Conservation (phyloP, 2,329 filamentous ascomycete genomes). For the Penicillium brevicompactum region DNA sequence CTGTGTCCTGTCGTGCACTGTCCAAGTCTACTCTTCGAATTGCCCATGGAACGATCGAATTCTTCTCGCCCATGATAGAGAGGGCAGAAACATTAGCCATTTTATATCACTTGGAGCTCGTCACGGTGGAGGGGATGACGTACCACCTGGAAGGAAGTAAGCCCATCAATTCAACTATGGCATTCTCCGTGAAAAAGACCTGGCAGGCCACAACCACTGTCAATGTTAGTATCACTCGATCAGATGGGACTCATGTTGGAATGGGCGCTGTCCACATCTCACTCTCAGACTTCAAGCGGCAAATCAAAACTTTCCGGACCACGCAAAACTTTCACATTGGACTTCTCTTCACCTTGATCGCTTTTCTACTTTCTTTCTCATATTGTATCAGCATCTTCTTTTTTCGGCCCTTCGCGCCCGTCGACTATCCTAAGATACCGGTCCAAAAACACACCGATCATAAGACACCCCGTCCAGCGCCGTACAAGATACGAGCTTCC, state of each 20-base stretch:
- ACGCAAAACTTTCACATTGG: background rate
- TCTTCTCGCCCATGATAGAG: background rate
- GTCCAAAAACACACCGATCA: background rate
- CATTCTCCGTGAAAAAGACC: constrained; percentile 12
- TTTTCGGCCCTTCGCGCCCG: constrained; percentile 9
- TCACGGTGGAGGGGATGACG: background rate
- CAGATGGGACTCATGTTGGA: constrained; percentile 7
- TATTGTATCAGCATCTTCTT: constrained; percentile 11
- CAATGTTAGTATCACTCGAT: constrained; percentile 8
- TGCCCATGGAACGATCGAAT: background rate
- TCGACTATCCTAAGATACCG: background rate
- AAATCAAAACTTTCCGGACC: constrained; percentile 10
- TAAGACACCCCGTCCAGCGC: background rate
- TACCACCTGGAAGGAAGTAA: constrained; percentile 8
- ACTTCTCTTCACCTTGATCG: constrained; percentile 1
- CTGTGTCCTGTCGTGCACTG: background rate
- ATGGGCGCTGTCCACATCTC: constrained; percentile 16
- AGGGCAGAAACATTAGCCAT: constrained; percentile 1
- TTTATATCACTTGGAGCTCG: constrained; percentile 1
- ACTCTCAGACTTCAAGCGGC: constrained; percentile 9
- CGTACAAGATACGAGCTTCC: background rate
- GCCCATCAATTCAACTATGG: constrained; percentile 6
- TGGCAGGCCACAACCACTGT: constrained; percentile 20
- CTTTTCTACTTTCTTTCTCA: constrained; percentile 11
- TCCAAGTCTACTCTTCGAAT: background rate